These are phyloP conservation scores for Saccharomyces hybrid DNA, from an alignment of 1,139 yeast species.

Conservation along the genomic window DNA sequence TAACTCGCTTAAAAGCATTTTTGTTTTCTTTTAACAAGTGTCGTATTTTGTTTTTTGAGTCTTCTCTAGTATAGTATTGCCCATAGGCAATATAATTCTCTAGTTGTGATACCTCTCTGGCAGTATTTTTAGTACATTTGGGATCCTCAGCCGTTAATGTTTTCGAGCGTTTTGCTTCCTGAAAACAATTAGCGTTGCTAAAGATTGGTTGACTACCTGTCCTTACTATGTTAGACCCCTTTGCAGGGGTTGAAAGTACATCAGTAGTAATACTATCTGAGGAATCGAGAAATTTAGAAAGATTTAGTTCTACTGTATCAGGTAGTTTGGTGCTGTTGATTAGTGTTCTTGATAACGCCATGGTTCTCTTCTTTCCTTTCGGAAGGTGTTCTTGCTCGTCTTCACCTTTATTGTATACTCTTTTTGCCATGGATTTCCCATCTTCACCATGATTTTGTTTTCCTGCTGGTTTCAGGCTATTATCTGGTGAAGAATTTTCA, in stretches of 20 bases:
- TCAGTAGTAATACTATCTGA: background rate
- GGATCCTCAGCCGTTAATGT: background rate
- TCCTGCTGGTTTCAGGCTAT: background rate
- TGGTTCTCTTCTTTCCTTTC: background rate
- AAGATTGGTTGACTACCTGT: background rate
- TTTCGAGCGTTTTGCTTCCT: background rate
- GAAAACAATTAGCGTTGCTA: background rate
- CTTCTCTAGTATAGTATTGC: constrained; percentile 14
- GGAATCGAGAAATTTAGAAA: background rate
- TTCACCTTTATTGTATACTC: background rate
- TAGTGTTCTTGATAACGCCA: background rate
- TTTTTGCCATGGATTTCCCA: background rate
- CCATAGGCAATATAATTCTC: constrained; percentile 11
- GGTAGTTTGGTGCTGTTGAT: background rate
- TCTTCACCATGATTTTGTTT: background rate
- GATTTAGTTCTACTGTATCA: background rate
- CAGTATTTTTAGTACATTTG: background rate
- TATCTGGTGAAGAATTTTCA: background rate
- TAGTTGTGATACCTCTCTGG: constrained; percentile 1
- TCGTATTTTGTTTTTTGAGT: constrained; percentile 14
- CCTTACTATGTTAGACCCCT: background rate
- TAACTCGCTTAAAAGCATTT: constrained; percentile 41
- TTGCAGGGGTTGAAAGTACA: background rate
- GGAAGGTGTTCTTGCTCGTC: background rate
- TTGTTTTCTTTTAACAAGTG: constrained; percentile 13